Percentiles rank a stretch among this genome's conserved stretches.
Conservation (phyloP, 2,329 filamentous ascomycete genomes). For the Neophaeococcomyces aloes region DNA sequence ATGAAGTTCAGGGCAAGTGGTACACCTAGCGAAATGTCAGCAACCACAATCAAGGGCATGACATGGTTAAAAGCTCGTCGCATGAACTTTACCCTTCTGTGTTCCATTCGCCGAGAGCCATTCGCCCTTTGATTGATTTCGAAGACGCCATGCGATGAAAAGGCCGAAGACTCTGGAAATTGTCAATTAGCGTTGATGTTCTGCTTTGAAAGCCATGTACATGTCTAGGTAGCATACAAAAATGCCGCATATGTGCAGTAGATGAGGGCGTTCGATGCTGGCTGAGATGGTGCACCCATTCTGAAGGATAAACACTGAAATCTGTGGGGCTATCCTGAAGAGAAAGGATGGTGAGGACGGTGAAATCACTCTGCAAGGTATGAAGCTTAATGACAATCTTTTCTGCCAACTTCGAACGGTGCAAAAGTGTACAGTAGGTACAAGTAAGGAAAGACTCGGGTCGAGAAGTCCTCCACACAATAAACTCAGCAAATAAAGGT, state of each 20-base stretch:
- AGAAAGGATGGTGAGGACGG: neutral
- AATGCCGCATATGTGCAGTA: slow-evolving; percentile 70
- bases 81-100: slow-evolving; percentile 60
- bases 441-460: no score
- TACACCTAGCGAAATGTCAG: slow-evolving; percentile 45
- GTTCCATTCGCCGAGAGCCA: slow-evolving; percentile 69
- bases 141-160: slow-evolving; percentile 45
- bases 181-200: neutral
- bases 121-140: slow-evolving; percentile 56
- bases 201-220: slow-evolving; percentile 8
- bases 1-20: slow-evolving; percentile 82
- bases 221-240: slow-evolving; percentile 45
- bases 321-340: slow-evolving; percentile 36
- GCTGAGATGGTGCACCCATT: slow-evolving; percentile 66
- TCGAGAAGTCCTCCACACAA: no score
- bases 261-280: slow-evolving; percentile 73
- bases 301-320: neutral
- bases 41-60: neutral
- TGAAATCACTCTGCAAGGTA: no score
- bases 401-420: no score
- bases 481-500: no score
- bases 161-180: slow-evolving; percentile 52
- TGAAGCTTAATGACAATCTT: no score
- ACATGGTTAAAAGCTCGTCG: neutral
- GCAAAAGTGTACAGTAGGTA: no score